Evolutionary conservation across 441 rosid genomes (phyloP).

Genomic region (Adansonia grandidieri): DNA sequence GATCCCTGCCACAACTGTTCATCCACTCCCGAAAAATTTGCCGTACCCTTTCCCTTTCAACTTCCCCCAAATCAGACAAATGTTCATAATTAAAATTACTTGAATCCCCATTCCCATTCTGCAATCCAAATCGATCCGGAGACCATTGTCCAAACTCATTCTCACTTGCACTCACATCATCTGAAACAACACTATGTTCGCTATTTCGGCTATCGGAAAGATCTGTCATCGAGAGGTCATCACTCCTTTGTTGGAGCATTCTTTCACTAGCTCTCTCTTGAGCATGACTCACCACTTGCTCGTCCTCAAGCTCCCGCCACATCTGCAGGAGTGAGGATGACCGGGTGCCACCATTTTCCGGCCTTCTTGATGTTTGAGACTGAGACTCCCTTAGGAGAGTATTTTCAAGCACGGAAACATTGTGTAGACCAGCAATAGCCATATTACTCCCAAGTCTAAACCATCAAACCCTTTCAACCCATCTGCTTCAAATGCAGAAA

Average conservation of each 20-base stretch:
- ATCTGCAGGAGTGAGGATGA: constrained; percentile 79
- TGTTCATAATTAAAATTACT: constrained; percentile 39
- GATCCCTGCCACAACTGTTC: constrained; percentile 61
- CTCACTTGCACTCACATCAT: constrained; percentile 52
- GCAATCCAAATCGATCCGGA: constrained; percentile 52
- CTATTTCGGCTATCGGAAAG: constrained; percentile 44
- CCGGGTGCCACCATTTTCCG: constrained; percentile 60
- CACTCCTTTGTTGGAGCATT: constrained; percentile 47
- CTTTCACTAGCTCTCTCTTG: constrained; percentile 59
- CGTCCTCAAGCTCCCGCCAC: constrained; percentile 94
- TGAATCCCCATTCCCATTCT: constrained; percentile 53
- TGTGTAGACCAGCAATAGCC: constrained; percentile 90
- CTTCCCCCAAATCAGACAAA: constrained; percentile 65
- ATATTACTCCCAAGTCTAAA: constrained; percentile 37
- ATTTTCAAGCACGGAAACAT: constrained; percentile 69
- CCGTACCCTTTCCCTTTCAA: constrained; percentile 85
- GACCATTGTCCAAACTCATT: constrained; percentile 61
- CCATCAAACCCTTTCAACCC: constrained; percentile 38
- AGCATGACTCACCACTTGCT: constrained; percentile 62
- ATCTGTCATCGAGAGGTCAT: constrained; percentile 41
- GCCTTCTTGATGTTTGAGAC: constrained; percentile 50
- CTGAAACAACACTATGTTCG: constrained; percentile 46
- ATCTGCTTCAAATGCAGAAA: constrained; percentile 45
- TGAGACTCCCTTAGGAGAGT: constrained; percentile 73
- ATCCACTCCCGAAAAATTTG: constrained; percentile 85